These are phyloP conservation scores for Metschnikowia koreensis DNA, from an alignment of 805 yeast species.

Conservation along the genomic window DNA sequence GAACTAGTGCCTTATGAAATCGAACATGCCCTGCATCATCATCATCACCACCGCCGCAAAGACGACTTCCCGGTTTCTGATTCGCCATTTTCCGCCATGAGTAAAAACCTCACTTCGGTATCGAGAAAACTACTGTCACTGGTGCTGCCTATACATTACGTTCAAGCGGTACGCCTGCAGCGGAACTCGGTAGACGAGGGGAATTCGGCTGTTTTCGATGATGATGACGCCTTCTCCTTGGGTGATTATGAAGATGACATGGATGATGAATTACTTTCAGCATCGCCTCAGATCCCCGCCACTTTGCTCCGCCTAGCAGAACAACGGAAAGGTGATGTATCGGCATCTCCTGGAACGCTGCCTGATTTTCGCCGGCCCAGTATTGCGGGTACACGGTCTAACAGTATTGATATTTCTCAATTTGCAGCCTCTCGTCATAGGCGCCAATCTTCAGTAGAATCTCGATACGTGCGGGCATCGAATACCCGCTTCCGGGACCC, in stretches of 20 bases:
- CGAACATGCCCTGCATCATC: conserved; percentile 23
- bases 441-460: conserved; percentile 31
- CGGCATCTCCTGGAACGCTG: conserved; percentile 31
- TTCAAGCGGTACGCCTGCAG: not conserved
- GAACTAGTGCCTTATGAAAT: conserved; percentile 46
- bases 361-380: conserved; percentile 23
- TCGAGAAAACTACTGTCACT: conserved; percentile 6
- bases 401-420: conserved; percentile 20
- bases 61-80: too few relatives aligned
- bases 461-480: conserved; percentile 25
- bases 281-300: conserved; percentile 70
- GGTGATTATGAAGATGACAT: conserved; percentile 37
- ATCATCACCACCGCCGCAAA: not conserved
- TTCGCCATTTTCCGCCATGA: too few relatives aligned
- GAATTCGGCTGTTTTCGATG: conserved; percentile 11
- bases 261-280: conserved; percentile 48
- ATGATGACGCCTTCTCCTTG: conserved; percentile 24
- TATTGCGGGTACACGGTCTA: conserved; percentile 16
- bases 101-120: not conserved
- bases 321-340: conserved; percentile 31
- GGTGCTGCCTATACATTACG: not conserved
- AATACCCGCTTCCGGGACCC: conserved; percentile 23
- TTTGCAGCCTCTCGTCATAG: conserved; percentile 10
- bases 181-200: conserved; percentile 5
- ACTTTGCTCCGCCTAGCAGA: conserved; percentile 56